Base-by-base conservation (phyloP, 78 protist genomes). In the Dictyostelium purpureum region DNA sequence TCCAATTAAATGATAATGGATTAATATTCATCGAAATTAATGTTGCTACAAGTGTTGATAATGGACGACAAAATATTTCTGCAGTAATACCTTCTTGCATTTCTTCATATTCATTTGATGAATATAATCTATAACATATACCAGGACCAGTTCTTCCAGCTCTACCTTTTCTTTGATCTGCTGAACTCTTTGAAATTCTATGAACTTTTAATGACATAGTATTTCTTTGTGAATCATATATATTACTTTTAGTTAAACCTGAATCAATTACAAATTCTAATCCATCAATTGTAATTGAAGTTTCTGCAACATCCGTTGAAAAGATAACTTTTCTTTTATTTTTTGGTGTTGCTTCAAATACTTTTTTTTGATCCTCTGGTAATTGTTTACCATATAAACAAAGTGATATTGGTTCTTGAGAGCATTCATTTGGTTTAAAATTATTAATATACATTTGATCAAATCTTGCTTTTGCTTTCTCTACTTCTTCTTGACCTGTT, bases 221-320 rank as follows among this genome's bases (percentile, higher is more conserved):
- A 10, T 77, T 61, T 5, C 95, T 43, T 38, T 45, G 63, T 6
- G 98, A 97, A 67, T 93, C 78, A 81, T 89, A 98, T 19, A 57
- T 71, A 2, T 89, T 82, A 16, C 77, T 71, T 89, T 98, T 98
- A 35, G 87, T 92, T n/a, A 96, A 95, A 16, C 99, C 98, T 19
- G 77, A 51, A 77, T 99, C 99, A n/a, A 99, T 77, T 5, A 99
- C 99, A 59, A 71, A 95, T 4, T 74, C 96, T 19, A 98, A 66
- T 42, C 97, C 98, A 85, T 98, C 97, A 26, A 97, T 97, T 42
- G 99, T 96, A 11, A 99, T 77, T 26, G 97, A 93, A 7, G 99
- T 96, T 90, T 99, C 99, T 18, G 99, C 98, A 61, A 99, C 95
- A 79, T 99, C 97, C 3, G 99, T 99, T 10, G 98, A 14, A 4